A percentile compares a stretch with the other conserved stretches of the same genome.
These are phyloP conservation scores for Meyerozyma sp. DNA, from an alignment of 1,139 yeast genomes.

Conservation along the genomic window DNA sequence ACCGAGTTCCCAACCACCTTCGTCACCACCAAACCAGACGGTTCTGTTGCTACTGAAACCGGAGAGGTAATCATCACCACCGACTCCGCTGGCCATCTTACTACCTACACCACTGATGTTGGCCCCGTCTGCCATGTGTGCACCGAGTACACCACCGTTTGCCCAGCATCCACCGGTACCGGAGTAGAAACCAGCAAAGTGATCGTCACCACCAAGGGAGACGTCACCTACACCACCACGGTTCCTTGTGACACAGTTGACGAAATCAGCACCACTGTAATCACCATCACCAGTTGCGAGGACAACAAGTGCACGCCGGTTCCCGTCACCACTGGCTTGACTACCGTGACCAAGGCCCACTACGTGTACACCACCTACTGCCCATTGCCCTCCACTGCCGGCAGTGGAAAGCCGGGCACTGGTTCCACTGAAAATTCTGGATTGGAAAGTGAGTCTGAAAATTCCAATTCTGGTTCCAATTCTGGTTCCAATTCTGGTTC, in stretches of 20 bases:
- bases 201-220: slow-evolving; percentile 4
- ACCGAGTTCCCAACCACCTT: slow-evolving; percentile 1
- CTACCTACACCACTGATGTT: neutral
- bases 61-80: slow-evolving; percentile 1
- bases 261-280: slow-evolving; percentile 17
- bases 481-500: too few relatives aligned
- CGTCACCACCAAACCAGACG: slow-evolving; percentile 1
- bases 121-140: neutral
- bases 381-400: slow-evolving; percentile 12
- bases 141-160: slow-evolving; percentile 1
- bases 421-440: too few relatives aligned
- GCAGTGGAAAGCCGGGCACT: neutral
- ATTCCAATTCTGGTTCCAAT: too few relatives aligned
- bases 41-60: neutral
- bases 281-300: slow-evolving; percentile 27
- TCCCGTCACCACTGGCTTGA: slow-evolving; percentile 33
- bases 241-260: neutral
- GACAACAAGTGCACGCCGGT: slow-evolving; percentile 23
- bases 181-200: neutral
- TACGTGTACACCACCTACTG: slow-evolving; percentile 23
- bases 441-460: too few relatives aligned
- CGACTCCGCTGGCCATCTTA: neutral
- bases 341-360: slow-evolving; percentile 21
- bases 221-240: slow-evolving; percentile 18
- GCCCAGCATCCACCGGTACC: neutral